Percentiles rank a stretch among this genome's conserved stretches.
Evolutionary conservation across 768 basidiomycete species (phyloP).

Genomic region (Paxillus involutus): DNA sequence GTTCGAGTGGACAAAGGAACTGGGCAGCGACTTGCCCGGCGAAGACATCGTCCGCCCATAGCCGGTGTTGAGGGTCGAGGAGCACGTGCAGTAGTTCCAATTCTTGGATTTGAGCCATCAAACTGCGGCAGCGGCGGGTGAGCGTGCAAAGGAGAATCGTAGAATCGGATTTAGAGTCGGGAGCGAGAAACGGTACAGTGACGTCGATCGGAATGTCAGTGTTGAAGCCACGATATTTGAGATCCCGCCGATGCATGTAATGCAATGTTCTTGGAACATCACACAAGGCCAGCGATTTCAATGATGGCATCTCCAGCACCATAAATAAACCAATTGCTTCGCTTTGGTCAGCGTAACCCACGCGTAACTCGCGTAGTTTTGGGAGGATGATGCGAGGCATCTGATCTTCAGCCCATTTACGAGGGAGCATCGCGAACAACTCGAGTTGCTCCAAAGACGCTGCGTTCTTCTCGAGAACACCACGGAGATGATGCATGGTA

Average conservation of each 20-base stretch:
- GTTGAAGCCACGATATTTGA: background rate
- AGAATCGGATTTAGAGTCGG: background rate
- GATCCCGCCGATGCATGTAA: background rate
- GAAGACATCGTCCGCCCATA: background rate
- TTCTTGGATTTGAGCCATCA: background rate
- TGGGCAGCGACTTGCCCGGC: background rate
- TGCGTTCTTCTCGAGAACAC: background rate
- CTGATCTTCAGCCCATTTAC: background rate
- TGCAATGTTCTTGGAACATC: background rate
- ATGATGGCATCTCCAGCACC: background rate
- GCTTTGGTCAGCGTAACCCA: background rate
- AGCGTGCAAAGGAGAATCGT: background rate
- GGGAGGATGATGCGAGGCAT: background rate
- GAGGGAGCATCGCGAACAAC: background rate
- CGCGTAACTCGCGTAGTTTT: background rate
- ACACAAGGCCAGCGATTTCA: conserved; percentile 1
- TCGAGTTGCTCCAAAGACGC: background rate
- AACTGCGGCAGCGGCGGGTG: background rate
- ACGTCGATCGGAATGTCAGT: background rate
- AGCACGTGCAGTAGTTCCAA: background rate
- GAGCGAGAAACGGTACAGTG: background rate
- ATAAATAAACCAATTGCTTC: background rate
- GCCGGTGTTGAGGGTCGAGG: background rate
- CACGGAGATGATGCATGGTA: background rate
- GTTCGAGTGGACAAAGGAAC: background rate